Evolutionary conservation across 78 protist species (phyloP).

Genomic region (Blattamonas nauphoetae): DNA sequence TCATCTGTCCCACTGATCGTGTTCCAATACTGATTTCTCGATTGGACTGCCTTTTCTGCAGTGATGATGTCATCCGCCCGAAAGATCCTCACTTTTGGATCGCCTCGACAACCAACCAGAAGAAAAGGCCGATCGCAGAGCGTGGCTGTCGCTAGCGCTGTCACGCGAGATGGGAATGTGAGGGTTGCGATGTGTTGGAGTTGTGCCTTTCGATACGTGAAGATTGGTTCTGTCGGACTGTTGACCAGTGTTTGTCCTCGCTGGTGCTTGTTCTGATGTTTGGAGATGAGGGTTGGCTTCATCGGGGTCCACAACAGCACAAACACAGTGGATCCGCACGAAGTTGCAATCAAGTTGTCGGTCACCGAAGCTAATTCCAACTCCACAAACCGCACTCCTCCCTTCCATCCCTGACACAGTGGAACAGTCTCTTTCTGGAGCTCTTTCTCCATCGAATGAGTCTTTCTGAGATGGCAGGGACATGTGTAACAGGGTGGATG

Average conservation of each 20-base stretch:
- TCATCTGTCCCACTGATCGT: too few relatives aligned
- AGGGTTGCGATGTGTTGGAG: background rate
- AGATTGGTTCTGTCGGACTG: background rate
- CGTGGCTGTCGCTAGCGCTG: background rate
- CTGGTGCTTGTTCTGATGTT: background rate
- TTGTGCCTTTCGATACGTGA: background rate
- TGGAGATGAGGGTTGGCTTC: too few relatives aligned
- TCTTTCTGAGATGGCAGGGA: too few relatives aligned
- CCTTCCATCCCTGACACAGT: too few relatives aligned
- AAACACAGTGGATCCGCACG: background rate
- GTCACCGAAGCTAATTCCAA: background rate
- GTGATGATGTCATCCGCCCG: too few relatives aligned
- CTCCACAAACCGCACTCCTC: too few relatives aligned
- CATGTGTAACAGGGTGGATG: too few relatives aligned
- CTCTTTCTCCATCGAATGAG: too few relatives aligned
- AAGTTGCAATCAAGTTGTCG: background rate
- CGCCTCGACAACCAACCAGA: background rate
- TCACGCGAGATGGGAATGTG: background rate
- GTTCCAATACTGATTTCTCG: too few relatives aligned
- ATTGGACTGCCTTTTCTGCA: too few relatives aligned
- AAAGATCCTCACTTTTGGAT: too few relatives aligned
- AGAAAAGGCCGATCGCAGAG: background rate
- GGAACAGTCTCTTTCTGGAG: too few relatives aligned
- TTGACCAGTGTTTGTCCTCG: background rate
- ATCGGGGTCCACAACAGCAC: background rate